A percentile compares a stretch with the other conserved stretches of the same genome.
phyloP scores from a whole-genome alignment of 139 green algal species.

The Tetradesmus lagerheimii region DNA sequence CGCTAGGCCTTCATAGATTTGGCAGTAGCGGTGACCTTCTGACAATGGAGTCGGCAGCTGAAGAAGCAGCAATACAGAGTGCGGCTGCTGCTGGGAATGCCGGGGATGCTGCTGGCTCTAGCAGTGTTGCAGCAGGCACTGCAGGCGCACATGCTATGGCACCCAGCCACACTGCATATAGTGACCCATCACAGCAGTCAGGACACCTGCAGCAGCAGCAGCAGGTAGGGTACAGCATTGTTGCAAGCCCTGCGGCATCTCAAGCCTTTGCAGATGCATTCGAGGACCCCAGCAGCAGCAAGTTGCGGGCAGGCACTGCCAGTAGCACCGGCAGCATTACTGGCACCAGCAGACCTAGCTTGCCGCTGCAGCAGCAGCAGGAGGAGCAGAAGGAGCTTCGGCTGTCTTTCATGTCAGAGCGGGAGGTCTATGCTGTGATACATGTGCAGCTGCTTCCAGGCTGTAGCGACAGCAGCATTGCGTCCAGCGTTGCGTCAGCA shows the following conservation, averaged over 20 bases:
- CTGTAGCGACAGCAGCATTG: constrained; percentile 18
- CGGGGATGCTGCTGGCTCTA: background rate
- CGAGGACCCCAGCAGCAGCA: background rate
- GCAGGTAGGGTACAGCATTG: background rate
- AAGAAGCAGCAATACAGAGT: background rate
- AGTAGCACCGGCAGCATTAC: background rate
- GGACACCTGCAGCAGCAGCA: background rate
- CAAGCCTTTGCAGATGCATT: background rate
- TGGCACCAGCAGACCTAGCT: background rate
- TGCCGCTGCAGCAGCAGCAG: constrained; percentile 5
- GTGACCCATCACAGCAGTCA: background rate
- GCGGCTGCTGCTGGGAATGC: background rate
- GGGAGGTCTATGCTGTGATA: constrained; percentile 25
- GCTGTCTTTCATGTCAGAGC: background rate
- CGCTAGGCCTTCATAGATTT: background rate
- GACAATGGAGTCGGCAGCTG: background rate
- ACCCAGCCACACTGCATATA: background rate
- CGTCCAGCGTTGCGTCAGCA: background rate
- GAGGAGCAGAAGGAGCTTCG: background rate
- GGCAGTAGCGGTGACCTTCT: constrained; percentile 4
- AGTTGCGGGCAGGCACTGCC: background rate
- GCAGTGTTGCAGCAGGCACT: background rate
- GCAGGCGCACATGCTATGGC: background rate
- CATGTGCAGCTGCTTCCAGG: constrained; percentile 34
- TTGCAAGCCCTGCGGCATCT: background rate